phyloP scores from a whole-genome alignment of 805 yeast species.

The Isabelozyma rhagii region DNA sequence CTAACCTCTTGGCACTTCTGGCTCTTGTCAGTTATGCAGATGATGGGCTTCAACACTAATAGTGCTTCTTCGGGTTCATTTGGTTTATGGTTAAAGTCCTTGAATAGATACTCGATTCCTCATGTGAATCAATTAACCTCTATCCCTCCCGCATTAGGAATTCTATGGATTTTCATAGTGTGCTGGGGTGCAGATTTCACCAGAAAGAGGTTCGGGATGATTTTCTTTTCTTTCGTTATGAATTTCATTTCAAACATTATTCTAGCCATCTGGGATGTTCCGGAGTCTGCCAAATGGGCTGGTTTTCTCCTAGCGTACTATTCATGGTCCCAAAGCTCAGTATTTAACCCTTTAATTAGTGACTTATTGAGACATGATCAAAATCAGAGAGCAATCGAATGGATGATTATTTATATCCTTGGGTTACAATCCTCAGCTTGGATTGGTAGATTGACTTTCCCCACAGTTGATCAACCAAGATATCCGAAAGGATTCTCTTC shows the following conservation, averaged over 20 bases:
- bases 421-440: conserved; percentile 30
- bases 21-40: not conserved
- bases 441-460: conserved; percentile 37
- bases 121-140: conserved; percentile 50
- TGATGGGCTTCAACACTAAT: conserved; percentile 27
- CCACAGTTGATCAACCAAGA: conserved; percentile 51
- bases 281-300: conserved; percentile 18
- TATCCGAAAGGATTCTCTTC: conserved; percentile 47
- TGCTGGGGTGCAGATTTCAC: conserved; percentile 53
- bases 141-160: conserved; percentile 58
- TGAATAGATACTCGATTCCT: conserved; percentile 38
- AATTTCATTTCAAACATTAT: conserved; percentile 15
- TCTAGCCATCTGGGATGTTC: conserved; percentile 17
- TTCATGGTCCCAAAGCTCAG: conserved; percentile 19
- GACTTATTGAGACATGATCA: conserved; percentile 17
- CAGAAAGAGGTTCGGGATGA: conserved; percentile 15
- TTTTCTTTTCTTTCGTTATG: conserved; percentile 14
- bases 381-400: conserved; percentile 17
- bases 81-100: conserved; percentile 26
- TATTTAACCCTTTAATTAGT: conserved; percentile 15
- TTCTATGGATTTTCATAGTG: conserved; percentile 44
- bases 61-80: conserved; percentile 29
- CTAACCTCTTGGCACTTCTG: conserved; percentile 29
- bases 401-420: conserved; percentile 13
- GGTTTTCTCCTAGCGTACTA: conserved; percentile 14